Evolutionary conservation across 306 rosid species (phyloP).

Genomic region (Sesbania bispinosa): DNA sequence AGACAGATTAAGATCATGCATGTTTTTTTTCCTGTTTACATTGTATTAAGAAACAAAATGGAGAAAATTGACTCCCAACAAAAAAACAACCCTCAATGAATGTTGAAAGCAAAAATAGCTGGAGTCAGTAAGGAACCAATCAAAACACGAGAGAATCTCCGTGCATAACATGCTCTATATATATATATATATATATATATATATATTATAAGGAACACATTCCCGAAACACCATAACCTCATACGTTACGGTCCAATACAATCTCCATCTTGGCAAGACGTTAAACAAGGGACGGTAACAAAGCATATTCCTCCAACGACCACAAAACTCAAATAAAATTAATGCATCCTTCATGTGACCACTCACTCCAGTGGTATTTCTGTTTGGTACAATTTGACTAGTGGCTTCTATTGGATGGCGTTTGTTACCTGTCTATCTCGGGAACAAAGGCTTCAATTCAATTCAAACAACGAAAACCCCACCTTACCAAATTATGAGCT

Average conservation of each 20-base stretch:
- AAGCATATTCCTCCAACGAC: constrained; percentile 24
- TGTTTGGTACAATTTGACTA: no score
- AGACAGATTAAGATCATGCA: neutral
- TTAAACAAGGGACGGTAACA: no score
- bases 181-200: no score
- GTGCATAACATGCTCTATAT: no score
- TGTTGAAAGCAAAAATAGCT: neutral
- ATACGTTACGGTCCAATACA: neutral
- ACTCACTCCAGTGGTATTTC: no score
- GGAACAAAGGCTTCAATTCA: neutral
- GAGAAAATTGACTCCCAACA: neutral
- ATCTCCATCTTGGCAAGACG: constrained; percentile 2
- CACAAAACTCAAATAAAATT: constrained; percentile 11
- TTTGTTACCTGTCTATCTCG: neutral
- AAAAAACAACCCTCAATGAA: neutral
- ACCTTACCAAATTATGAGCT: constrained; percentile 7
- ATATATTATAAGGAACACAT: neutral
- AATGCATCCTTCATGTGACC: no score
- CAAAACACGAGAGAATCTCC: neutral
- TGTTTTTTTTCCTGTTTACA: neutral
- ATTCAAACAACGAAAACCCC: neutral
- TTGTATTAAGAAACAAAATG: neutral
- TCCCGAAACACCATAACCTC: neutral
- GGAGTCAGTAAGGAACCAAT: neutral
- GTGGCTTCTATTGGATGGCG: neutral